These are phyloP conservation scores for Rhodotorula diobovata DNA, from an alignment of 768 basidiomycete genomes.

Conservation along the genomic window DNA sequence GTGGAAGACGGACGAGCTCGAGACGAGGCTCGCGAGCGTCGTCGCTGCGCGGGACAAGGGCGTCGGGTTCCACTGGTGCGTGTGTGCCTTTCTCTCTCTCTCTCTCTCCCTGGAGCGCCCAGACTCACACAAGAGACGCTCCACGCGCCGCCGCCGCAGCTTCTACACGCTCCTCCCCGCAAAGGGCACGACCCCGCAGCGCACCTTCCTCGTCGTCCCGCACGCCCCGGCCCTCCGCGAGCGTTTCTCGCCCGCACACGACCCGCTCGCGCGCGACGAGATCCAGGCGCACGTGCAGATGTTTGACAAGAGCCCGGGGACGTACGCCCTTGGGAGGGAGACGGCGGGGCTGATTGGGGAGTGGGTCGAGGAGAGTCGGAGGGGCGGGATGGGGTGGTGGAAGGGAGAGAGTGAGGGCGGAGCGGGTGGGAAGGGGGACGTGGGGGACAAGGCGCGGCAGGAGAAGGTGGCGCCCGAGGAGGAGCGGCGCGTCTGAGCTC, in stretches of 20 bases:
- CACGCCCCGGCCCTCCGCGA: neutral
- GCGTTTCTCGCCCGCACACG: constrained; percentile 25
- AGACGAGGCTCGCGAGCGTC: constrained; percentile 11
- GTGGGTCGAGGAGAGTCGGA: constrained; percentile 21
- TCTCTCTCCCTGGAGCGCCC: neutral
- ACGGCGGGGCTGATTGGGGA: constrained; percentile 16
- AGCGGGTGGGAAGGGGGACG: neutral
- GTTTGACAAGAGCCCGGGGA: constrained; percentile 33
- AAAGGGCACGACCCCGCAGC: neutral
- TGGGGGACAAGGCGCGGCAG: too few relatives aligned
- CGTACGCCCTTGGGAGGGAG: constrained; percentile 23
- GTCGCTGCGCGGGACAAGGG: constrained; percentile 6
- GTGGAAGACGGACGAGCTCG: constrained; percentile 33
- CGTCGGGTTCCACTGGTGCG: constrained; percentile 38
- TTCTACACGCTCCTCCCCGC: constrained; percentile 37
- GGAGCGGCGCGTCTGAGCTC: too few relatives aligned
- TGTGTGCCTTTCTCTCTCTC: neutral
- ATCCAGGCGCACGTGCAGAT: constrained; percentile 34
- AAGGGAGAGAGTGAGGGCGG: neutral
- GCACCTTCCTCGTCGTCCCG: constrained; percentile 36
- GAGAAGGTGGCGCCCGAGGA: neutral
- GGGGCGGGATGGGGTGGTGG: constrained; percentile 28
- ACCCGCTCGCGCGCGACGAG: constrained; percentile 25
- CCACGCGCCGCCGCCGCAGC: neutral
- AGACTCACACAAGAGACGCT: neutral